phyloP scores from a whole-genome alignment of 192 early-diverging fungal species.

The Piromyces finnis region DNA sequence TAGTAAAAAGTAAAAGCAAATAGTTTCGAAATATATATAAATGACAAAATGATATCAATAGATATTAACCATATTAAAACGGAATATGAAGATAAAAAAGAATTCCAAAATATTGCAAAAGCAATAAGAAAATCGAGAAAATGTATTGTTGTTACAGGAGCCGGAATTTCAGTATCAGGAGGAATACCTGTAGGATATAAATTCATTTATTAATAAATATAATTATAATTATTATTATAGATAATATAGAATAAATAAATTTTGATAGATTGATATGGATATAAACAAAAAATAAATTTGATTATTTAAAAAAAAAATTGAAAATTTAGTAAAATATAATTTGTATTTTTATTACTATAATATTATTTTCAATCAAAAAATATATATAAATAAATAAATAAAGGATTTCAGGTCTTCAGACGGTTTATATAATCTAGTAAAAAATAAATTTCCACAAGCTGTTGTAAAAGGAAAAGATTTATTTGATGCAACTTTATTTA shows the following conservation, averaged over 20 bases:
- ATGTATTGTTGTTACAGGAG: slow-evolving; percentile 55
- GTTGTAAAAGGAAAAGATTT: slow-evolving; percentile 64
- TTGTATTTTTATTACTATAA: no score
- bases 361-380: no score
- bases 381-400: slow-evolving; percentile 1
- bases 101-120: not conserved
- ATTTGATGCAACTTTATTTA: slow-evolving; percentile 70
- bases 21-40: not conserved
- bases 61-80: not conserved
- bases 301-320: no score
- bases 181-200: slow-evolving; percentile 58
- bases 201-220: not conserved
- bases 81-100: not conserved
- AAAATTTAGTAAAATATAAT: no score
- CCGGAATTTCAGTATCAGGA: slow-evolving; percentile 75
- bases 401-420: slow-evolving; percentile 70
- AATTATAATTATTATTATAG: not conserved
- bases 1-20: no score
- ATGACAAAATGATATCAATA: not conserved
- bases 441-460: slow-evolving; percentile 46
- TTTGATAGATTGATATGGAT: no score
- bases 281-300: no score
- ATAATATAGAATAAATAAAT: no score
- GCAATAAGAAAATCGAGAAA: not conserved
- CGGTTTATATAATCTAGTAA: slow-evolving; percentile 74